Evolutionary conservation across 768 basidiomycete genomes (phyloP).

Genomic region (Leccinum sublutescens): DNA sequence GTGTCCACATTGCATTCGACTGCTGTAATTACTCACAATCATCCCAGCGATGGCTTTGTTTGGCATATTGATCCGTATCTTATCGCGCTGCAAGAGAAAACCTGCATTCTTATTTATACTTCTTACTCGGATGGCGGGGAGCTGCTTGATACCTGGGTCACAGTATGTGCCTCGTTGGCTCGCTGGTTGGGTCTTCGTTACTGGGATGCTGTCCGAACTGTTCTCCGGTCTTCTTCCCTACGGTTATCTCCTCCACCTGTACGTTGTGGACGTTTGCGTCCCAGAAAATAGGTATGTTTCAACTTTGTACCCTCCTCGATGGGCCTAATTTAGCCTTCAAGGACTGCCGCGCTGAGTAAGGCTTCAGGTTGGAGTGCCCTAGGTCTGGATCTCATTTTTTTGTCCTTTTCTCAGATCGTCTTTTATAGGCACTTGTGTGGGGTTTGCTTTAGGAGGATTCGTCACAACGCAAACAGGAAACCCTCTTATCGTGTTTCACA

Average conservation of each 20-base stretch:
- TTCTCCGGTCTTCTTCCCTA: constrained; percentile 12
- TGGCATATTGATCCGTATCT: constrained; percentile 21
- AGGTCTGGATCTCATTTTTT: constrained; percentile 16
- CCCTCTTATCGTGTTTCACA: constrained; percentile 22
- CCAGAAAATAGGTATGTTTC: constrained; percentile 23
- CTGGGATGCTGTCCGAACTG: constrained; percentile 15
- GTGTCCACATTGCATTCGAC: neutral
- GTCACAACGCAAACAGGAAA: constrained; percentile 28
- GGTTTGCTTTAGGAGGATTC: constrained; percentile 30
- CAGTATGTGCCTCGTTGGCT: constrained; percentile 15
- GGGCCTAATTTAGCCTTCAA: constrained; percentile 14
- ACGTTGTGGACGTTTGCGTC: constrained; percentile 29
- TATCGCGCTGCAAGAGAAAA: constrained; percentile 30
- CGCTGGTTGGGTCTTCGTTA: constrained; percentile 11
- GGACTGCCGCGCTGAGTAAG: constrained; percentile 27
- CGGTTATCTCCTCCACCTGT: constrained; percentile 26
- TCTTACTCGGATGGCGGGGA: constrained; percentile 1
- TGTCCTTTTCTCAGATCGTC: neutral
- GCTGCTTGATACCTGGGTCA: constrained; percentile 16
- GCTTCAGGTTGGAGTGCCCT: constrained; percentile 29
- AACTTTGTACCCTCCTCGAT: neutral
- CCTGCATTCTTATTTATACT: constrained; percentile 16
- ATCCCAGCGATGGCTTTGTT: constrained; percentile 24
- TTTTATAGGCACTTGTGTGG: constrained; percentile 23
- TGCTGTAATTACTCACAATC: neutral